These are phyloP conservation scores for Sporisorium exsertum DNA, from an alignment of 1,284 basidiomycete species.

Conservation along the genomic window DNA sequence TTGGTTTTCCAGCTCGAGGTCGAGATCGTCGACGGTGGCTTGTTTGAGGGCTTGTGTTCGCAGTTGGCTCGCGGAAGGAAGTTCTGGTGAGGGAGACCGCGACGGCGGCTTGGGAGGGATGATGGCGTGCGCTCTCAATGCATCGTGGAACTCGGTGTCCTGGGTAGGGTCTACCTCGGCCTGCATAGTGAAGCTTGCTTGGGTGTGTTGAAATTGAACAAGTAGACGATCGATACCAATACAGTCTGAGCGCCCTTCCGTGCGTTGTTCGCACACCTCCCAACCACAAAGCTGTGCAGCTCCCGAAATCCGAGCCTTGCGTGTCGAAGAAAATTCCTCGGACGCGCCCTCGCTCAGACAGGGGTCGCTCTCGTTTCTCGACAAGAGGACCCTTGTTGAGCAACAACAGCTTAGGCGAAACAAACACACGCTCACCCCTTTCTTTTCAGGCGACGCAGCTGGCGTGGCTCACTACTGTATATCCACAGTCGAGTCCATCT, in stretches of 20 bases:
- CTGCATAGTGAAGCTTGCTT: constrained; percentile 31
- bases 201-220: neutral
- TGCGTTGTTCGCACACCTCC: constrained; percentile 20
- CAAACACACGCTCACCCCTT: constrained; percentile 9
- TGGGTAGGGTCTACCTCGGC: constrained; percentile 58
- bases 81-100: constrained; percentile 65
- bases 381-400: constrained; percentile 13
- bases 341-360: neutral
- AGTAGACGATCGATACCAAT: neutral
- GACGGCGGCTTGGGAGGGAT: constrained; percentile 66
- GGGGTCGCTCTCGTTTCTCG: too few relatives aligned
- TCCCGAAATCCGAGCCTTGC: constrained; percentile 20
- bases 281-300: constrained; percentile 13
- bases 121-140: constrained; percentile 65
- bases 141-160: constrained; percentile 68
- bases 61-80: constrained; percentile 44
- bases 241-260: neutral
- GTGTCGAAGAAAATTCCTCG: neutral
- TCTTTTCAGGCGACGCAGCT: constrained; percentile 4
- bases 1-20: constrained; percentile 57
- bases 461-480: constrained; percentile 1
- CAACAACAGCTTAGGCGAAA: constrained; percentile 13
- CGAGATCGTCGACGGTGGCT: constrained; percentile 55
- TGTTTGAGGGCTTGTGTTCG: constrained; percentile 49
- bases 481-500: neutral